Conservation (phyloP, 2,329 filamentous ascomycete genomes). For the Calonectria leucothoes region DNA sequence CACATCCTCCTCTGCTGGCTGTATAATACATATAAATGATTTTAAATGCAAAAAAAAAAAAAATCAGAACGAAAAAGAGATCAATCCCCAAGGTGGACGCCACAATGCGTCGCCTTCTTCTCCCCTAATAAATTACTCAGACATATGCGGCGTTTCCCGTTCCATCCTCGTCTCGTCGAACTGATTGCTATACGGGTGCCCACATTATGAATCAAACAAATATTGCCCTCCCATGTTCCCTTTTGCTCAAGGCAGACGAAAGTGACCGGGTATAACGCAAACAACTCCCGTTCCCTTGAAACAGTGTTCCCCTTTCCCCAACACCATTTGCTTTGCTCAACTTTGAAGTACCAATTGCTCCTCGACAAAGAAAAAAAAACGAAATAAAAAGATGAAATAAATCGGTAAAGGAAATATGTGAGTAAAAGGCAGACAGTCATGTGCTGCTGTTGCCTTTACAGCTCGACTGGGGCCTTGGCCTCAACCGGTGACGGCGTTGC, state of each 20-base stretch:
- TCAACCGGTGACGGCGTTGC: constrained; percentile 44
- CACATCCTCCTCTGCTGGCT: background rate
- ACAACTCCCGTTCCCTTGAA: constrained; percentile 33
- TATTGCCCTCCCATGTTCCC: constrained; percentile 27
- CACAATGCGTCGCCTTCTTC: constrained; percentile 22
- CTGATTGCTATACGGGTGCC: constrained; percentile 30
- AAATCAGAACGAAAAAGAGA: constrained; percentile 21
- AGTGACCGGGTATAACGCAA: constrained; percentile 49
- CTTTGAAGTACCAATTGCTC: constrained; percentile 20
- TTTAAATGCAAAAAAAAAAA: constrained; percentile 25
- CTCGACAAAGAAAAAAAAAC: constrained; percentile 8
- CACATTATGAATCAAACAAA: constrained; percentile 32
- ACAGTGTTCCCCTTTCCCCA: constrained; percentile 27
- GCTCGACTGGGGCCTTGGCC: constrained; percentile 33
- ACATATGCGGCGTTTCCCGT: constrained; percentile 31
- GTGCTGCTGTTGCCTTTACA: constrained; percentile 14
- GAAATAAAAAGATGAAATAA: background rate
- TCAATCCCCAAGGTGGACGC: constrained; percentile 24
- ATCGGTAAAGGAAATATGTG: background rate
- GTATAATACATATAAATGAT: constrained; percentile 26
- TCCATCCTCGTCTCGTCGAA: constrained; percentile 21
- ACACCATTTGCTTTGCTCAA: constrained; percentile 27
- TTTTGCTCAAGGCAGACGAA: constrained; percentile 39
- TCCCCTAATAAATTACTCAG: constrained; percentile 29
- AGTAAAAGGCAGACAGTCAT: background rate